These are phyloP conservation scores for Syzygium oleosum DNA, from an alignment of 345 rosid species.

Conservation along the genomic window DNA sequence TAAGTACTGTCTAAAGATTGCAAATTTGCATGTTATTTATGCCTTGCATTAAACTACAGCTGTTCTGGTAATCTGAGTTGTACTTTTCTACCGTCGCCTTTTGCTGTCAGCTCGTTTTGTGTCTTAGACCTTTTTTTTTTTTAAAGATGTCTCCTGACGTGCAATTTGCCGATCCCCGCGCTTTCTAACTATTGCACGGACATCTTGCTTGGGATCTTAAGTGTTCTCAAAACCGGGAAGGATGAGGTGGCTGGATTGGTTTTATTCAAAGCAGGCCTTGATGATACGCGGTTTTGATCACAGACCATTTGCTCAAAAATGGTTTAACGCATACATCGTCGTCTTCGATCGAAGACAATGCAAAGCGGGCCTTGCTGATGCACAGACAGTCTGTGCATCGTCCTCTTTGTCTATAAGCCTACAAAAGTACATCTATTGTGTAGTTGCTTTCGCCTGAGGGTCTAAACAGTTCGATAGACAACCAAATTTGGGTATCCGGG, in stretches of 20 bases:
- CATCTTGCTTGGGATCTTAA: background rate
- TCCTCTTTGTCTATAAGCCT: background rate
- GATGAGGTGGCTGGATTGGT: background rate
- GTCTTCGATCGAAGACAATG: background rate
- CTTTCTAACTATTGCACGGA: background rate
- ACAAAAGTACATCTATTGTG: background rate
- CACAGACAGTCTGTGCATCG: too few species aligned
- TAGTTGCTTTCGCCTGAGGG: background rate
- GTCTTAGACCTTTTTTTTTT: accelerated
- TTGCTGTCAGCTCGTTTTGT: background rate
- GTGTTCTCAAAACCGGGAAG: background rate
- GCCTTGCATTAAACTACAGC: background rate
- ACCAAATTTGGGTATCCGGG: background rate
- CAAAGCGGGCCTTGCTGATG: too few species aligned
- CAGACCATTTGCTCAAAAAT: background rate
- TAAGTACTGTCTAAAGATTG: background rate
- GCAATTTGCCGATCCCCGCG: background rate
- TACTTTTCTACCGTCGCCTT: background rate
- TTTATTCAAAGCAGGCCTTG: background rate
- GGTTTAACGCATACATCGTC: background rate
- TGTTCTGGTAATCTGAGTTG: background rate
- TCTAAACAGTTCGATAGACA: background rate
- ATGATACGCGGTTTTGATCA: background rate
- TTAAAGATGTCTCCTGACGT: background rate
- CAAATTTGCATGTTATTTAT: background rate